Evolutionary conservation across 2,329 filamentous ascomycete genomes (phyloP), one percentile per base, ranked within the genome.

Genomic region (Ophiobolus disseminans): DNA sequence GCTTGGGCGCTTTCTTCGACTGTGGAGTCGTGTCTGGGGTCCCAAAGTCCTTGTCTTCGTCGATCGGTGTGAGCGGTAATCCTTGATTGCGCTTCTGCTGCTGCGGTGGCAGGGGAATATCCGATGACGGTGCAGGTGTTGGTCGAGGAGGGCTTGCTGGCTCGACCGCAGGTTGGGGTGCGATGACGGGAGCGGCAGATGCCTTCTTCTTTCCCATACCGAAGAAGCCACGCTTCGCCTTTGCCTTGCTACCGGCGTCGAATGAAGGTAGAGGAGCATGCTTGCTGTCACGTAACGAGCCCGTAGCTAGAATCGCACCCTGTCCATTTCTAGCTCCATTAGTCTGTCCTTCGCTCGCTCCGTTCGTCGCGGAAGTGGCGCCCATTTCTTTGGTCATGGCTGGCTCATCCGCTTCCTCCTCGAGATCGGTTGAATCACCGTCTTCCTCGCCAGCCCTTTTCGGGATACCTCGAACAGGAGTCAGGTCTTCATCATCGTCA

Each of bases 201-300:
- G 72, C 72, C 67, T 85, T 88, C 71, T 82, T 87, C 45, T 88
- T 85, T 28, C 85, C 82, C n/a, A 91, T 47, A 73, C 79, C 67
- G 45, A 77, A 75, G 56, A 77, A 73, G 14, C 68, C 65, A 13
- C 75, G 73, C 53, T 76, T 77, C 45, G 69, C 62, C 53, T 76
- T 76, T 19, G 67, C 50, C 39, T 70, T 73, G 35, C 65, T 65
- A 8, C 62, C 64, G n/a, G 63, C 45, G 47, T 63, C 58, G 26
- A 61, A 51, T 10, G 61, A 44, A 2, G 67, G 62, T 7, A 65
- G 46, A 53, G 55, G 70, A 46, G 60, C 75, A 55, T 67, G 50
- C 36, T 73, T 72, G 55, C 66, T 69, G 26, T 73, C 65, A 17
- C 72, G 71, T 25, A 78, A 50, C n/a, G 73, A 75, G 17, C 73